phyloP scores from a whole-genome alignment of 768 basidiomycete genomes.

The Auricularia auricula-judae region DNA sequence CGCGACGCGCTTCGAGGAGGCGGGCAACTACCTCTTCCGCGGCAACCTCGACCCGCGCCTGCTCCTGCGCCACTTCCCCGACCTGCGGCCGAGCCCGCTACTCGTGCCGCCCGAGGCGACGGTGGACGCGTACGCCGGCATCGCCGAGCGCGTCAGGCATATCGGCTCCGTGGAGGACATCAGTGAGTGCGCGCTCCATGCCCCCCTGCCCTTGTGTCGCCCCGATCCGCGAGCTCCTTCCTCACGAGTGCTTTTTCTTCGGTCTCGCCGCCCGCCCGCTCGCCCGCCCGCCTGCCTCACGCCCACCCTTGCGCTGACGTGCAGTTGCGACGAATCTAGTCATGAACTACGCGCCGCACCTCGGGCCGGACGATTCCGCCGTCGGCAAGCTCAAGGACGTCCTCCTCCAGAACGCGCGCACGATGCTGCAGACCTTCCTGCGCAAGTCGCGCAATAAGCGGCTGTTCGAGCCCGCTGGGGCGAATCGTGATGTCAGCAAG shows the following conservation, averaged over 20 bases:
- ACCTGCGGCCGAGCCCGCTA: conserved; percentile 52
- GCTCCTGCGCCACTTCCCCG: conserved; percentile 69
- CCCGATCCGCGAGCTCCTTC: conserved; percentile 14
- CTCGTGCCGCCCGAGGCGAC: conserved; percentile 32
- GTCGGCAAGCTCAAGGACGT: conserved; percentile 56
- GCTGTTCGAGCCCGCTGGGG: background rate
- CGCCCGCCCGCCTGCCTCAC: conserved; percentile 19
- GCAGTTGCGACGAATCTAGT: conserved; percentile 83
- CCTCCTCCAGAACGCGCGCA: conserved; percentile 50
- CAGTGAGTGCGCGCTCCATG: conserved; percentile 48
- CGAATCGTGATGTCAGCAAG: conserved; percentile 8
- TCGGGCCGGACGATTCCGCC: conserved; percentile 58
- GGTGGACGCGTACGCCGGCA: conserved; percentile 63
- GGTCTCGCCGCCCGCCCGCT: conserved; percentile 16
- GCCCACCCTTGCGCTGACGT: conserved; percentile 39
- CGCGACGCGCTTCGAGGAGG: conserved; percentile 77
- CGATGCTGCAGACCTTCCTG: conserved; percentile 67
- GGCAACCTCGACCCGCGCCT: conserved; percentile 80
- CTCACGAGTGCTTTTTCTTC: conserved; percentile 10
- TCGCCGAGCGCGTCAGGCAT: conserved; percentile 56
- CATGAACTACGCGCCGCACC: conserved; percentile 83
- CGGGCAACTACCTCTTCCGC: conserved; percentile 63
- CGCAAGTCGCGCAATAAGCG: conserved; percentile 43
- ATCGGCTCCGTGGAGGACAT: conserved; percentile 71
- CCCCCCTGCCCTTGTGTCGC: conserved; percentile 10